phyloP scores from a whole-genome alignment of 257 asterid species.

The Coffea canephora region DNA sequence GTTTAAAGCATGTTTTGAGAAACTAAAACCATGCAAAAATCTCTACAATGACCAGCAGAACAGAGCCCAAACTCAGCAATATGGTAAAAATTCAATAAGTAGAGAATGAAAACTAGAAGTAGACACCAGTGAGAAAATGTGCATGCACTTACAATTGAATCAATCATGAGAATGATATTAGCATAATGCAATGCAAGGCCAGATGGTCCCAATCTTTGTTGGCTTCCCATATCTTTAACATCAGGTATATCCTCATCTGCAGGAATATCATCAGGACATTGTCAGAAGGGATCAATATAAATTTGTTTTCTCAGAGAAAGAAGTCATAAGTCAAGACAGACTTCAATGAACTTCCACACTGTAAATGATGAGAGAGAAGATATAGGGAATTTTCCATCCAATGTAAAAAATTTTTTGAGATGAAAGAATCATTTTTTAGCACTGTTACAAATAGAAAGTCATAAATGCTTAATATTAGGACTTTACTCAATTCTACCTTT shows the following conservation, averaged over 20 bases:
- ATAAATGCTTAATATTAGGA: no score
- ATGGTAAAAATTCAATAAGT: neutral
- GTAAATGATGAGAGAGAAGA: neutral
- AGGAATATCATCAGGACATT: slow-evolving; percentile 16
- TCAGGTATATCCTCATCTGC: slow-evolving; percentile 38
- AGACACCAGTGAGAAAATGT: neutral
- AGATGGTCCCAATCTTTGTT: slow-evolving; percentile 62
- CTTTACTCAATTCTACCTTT: neutral
- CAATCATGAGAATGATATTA: slow-evolving; percentile 71
- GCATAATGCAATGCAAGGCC: slow-evolving; percentile 83
- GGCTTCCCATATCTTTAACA: slow-evolving; percentile 26
- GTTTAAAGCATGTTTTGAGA: neutral
- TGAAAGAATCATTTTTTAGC: neutral
- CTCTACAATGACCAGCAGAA: neutral
- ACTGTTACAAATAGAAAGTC: neutral
- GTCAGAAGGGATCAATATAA: neutral
- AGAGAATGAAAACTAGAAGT: neutral
- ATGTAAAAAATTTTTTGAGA: neutral
- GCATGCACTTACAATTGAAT: slow-evolving; percentile 56
- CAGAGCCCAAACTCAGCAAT: neutral
- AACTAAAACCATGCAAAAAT: no score
- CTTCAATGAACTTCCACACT: neutral
- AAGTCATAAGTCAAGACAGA: neutral
- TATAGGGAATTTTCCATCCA: neutral
- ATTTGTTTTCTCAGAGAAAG: neutral